Conservation (phyloP, 805 yeast genomes). For the Yarrowia sp. region DNA sequence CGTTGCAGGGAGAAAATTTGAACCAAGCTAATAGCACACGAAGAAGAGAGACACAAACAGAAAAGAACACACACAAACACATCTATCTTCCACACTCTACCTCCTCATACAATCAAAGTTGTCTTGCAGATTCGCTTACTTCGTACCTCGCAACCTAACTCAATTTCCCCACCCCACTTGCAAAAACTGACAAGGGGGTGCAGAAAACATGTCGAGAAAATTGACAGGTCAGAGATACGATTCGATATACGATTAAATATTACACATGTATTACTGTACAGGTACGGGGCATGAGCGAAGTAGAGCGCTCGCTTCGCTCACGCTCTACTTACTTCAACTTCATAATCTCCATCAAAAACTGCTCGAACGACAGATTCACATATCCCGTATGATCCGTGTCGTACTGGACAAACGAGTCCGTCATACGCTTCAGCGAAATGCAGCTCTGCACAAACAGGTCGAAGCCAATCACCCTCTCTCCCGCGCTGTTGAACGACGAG, state of each 20-base stretch:
- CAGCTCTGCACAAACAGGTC: slow-evolving; percentile 80
- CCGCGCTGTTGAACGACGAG: slow-evolving; percentile 41
- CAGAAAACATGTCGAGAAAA: background rate
- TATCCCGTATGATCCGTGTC: slow-evolving; percentile 71
- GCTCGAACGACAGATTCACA: slow-evolving; percentile 42
- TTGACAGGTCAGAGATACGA: background rate
- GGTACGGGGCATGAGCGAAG: too few species aligned
- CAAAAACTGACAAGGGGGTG: background rate
- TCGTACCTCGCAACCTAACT: slow-evolving; percentile 25
- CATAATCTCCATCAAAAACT: slow-evolving; percentile 40
- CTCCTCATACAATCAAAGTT: slow-evolving; percentile 4
- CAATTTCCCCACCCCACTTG: slow-evolving; percentile 17
- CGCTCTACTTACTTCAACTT: background rate
- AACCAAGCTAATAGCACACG: background rate
- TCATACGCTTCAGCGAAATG: slow-evolving; percentile 70
- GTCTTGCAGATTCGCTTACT: slow-evolving; percentile 21
- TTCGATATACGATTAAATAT: background rate
- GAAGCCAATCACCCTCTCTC: slow-evolving; percentile 53
- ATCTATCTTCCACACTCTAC: background rate
- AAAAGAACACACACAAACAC: background rate
- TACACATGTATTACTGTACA: background rate
- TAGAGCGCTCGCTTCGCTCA: too few species aligned
- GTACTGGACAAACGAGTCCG: slow-evolving; percentile 74
- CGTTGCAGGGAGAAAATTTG: background rate
- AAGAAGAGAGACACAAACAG: background rate